Evolutionary conservation across 371 early-diverging fungal genomes (phyloP), one percentile per base, ranked within the genome.

Genomic region (Mucor sp.): DNA sequence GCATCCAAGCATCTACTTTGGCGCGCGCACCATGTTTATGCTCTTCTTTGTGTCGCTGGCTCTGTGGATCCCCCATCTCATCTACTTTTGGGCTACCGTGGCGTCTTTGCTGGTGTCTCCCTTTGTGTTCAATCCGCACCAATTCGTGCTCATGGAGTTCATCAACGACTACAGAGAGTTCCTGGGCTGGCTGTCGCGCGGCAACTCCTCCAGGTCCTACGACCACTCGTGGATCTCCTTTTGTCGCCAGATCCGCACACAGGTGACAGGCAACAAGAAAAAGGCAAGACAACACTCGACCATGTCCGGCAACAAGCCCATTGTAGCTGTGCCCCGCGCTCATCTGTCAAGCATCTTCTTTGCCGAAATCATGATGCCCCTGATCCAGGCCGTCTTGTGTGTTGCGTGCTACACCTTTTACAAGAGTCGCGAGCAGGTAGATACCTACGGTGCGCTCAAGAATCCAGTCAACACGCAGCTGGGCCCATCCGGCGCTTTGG

Each of bases 11-110:
- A 89, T 95, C 48, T 93, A 94, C 68, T 85, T 93, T 78, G 95
- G 94, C 47, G 85, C 92, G 62, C 84, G 93, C 5, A 75, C 87
- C 11, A 81, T 94, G 74, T 67, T 92, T 44, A 88, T 94, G 81
- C 81, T 94, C 14, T 72, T 90, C 37, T 93, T 92, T 79, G 88
- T 90, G n/a, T 87, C 92, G 8, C 59, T 91, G 57, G 84, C 90
- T 0, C 77, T 91, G 63, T 89, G 90, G 88, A 80, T 90, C 35
- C 89, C 91, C 28, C 93, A 92, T 35, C 66, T 95, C 61, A 80
- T 90, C 58, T 95, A 95, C 74, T 94, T 96, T 66, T 95, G 95
- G 94, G 81, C 91, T 37, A 93, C 91, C 33, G 89, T 90, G 9
- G 71, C 87, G 6, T 87, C 93, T 0, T 71, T 95, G 17, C 69